Evolutionary conservation across 2,329 filamentous ascomycete genomes (phyloP).

Genomic region (Aspergillus brunneoviolaceus): DNA sequence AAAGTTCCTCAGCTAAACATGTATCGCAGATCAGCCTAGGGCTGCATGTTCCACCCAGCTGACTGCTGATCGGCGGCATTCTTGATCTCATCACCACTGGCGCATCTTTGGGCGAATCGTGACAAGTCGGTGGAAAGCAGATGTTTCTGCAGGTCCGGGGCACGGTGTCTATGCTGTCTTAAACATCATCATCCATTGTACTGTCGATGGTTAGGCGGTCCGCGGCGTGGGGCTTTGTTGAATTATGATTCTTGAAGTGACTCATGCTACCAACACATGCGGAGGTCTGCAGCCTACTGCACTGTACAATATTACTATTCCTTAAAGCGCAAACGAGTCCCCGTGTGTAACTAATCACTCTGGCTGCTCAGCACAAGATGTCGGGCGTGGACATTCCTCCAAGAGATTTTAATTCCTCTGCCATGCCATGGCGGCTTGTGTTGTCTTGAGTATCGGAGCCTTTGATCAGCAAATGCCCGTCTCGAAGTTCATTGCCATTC

Average conservation of each 20-base stretch:
- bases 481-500: too few species aligned
- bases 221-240: not conserved
- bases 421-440: too few species aligned
- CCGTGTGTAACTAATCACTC: too few species aligned
- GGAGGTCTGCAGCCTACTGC: not conserved
- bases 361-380: too few species aligned
- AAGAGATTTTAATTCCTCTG: too few species aligned
- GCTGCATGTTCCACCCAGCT: not conserved
- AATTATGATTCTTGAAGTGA: not conserved
- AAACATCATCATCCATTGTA: too few species aligned
- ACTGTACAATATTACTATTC: too few species aligned
- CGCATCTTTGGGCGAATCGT: not conserved
- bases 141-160: not conserved
- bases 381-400: too few species aligned
- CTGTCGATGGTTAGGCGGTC: not conserved
- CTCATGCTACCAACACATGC: not conserved
- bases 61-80: conserved; percentile 1
- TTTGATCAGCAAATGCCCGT: too few species aligned
- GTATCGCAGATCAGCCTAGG: not conserved
- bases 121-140: not conserved
- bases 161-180: not conserved
- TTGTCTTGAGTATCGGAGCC: too few species aligned
- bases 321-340: too few species aligned
- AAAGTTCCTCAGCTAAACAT: not conserved
- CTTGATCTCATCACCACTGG: not conserved